Conservation (phyloP, 2,329 filamentous ascomycete genomes). For the Purpureocillium lavendulum region DNA sequence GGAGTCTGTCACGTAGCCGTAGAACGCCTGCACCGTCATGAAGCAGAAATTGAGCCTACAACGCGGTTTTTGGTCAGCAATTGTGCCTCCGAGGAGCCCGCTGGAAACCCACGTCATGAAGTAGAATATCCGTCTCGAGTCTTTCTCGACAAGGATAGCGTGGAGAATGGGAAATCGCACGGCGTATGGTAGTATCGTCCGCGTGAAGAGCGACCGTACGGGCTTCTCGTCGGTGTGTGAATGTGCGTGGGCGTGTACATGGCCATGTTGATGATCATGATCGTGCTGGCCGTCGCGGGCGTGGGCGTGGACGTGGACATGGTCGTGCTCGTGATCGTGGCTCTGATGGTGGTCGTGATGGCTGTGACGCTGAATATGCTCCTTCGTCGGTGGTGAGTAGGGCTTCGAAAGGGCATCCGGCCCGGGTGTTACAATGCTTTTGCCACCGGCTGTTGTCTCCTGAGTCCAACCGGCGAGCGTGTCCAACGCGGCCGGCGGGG, state of each 20-base stretch:
- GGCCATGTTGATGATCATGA: constrained; percentile 14
- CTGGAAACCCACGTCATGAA: constrained; percentile 72
- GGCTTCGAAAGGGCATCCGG: constrained; percentile 17
- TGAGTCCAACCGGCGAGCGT: constrained; percentile 31
- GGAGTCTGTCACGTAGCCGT: constrained; percentile 88
- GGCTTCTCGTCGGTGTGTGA: constrained; percentile 29
- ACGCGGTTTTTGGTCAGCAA: constrained; percentile 6
- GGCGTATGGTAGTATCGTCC: constrained; percentile 60
- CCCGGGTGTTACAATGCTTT: constrained; percentile 27
- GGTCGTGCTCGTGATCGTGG: constrained; percentile 20
- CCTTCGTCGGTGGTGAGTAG: constrained; percentile 12
- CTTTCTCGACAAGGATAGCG: constrained; percentile 80
- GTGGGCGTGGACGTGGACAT: constrained; percentile 16
- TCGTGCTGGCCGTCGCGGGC: constrained; percentile 10
- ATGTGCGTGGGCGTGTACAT: constrained; percentile 15
- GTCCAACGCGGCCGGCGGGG: constrained; percentile 21
- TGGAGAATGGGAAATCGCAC: constrained; percentile 71
- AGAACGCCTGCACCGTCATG: constrained; percentile 90
- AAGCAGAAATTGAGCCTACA: constrained; percentile 82
- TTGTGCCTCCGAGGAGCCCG: background rate
- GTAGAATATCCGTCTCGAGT: constrained; percentile 93
- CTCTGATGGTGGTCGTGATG: constrained; percentile 18
- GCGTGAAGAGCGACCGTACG: constrained; percentile 61
- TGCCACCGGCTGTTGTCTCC: constrained; percentile 30
- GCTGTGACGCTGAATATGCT: no score